These are phyloP conservation scores for Mycena chlorophos DNA, from an alignment of 768 basidiomycete genomes.

Conservation along the genomic window DNA sequence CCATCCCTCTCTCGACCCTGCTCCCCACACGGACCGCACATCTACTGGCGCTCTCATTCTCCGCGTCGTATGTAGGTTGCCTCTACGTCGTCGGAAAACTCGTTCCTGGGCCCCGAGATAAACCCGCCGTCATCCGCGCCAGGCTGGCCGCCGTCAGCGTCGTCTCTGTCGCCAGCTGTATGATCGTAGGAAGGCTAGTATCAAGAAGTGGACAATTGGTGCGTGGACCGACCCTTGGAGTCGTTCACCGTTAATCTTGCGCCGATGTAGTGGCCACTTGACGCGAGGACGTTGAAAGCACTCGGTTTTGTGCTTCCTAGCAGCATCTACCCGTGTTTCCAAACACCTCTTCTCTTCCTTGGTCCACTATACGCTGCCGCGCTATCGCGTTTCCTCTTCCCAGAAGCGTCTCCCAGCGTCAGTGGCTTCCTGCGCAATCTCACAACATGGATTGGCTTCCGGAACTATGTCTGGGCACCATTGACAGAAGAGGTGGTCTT, in stretches of 20 bases:
- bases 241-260: background rate
- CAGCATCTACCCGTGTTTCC: background rate
- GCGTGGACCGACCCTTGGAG: background rate
- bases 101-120: background rate
- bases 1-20: background rate
- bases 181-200: background rate
- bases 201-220: background rate
- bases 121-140: background rate
- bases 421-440: background rate
- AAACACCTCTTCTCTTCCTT: background rate
- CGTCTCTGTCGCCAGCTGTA: background rate
- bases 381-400: background rate
- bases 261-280: background rate
- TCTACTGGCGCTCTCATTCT: background rate
- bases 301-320: background rate
- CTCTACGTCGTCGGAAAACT: background rate
- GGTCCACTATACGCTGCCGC: background rate
- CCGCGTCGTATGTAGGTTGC: background rate
- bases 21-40: background rate
- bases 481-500: background rate
- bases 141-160: background rate
- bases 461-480: background rate
- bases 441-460: background rate
- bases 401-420: background rate
- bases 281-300: background rate